Conservation (phyloP, 257 asterid species). For the Lantana camara region DNA sequence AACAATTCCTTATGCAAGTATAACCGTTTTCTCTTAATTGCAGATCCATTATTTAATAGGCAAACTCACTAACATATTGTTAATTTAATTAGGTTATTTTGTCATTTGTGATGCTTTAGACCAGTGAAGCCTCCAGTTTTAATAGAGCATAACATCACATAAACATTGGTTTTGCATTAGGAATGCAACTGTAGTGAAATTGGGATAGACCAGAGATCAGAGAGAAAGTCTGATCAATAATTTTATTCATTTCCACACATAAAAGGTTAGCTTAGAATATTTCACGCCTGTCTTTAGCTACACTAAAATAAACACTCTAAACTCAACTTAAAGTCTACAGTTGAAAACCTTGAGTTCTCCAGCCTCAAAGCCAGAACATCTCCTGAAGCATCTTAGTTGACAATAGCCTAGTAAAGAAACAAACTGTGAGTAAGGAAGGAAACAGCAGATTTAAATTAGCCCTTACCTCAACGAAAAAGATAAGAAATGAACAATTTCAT, state of each 20-base stretch:
- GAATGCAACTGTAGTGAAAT: background rate
- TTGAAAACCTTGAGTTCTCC: constrained; percentile 72
- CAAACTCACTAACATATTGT: background rate
- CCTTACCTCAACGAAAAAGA: background rate
- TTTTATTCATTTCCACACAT: background rate
- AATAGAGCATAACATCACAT: background rate
- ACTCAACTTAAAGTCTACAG: background rate
- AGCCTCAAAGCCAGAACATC: constrained; percentile 79
- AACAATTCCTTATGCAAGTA: background rate
- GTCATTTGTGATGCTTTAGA: background rate
- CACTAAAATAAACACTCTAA: background rate
- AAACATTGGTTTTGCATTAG: background rate
- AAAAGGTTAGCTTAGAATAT: background rate
- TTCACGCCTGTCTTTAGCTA: background rate
- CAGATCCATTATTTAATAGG: background rate
- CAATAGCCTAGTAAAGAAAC: constrained; percentile 60
- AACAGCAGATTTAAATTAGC: constrained; percentile 1
- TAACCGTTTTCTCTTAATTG: too few species aligned
- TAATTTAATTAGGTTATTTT: background rate
- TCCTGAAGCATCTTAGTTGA: constrained; percentile 88
- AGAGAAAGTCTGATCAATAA: background rate
- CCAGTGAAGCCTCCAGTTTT: background rate
- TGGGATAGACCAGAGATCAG: background rate
- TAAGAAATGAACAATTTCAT: background rate
- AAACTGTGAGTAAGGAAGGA: constrained; percentile 19